phyloP scores from a whole-genome alignment of 257 asterid species.

The Salvia rosmarinus region DNA sequence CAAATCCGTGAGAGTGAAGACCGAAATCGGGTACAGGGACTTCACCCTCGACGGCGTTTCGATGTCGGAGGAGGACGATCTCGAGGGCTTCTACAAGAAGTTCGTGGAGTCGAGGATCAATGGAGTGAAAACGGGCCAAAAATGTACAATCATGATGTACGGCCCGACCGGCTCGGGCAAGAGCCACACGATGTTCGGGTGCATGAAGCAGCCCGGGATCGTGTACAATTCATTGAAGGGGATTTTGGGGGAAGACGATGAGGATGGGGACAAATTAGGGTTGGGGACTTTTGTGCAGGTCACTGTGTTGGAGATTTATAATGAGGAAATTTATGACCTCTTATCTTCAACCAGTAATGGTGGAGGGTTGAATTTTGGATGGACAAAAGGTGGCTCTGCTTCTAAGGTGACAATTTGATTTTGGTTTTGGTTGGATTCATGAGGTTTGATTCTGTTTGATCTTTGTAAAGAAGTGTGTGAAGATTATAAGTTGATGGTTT shows the following conservation, averaged over 20 bases:
- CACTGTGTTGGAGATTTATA: conserved; percentile 86
- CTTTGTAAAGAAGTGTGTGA: background rate
- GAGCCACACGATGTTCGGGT: conserved; percentile 95
- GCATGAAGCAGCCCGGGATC: conserved; percentile 72
- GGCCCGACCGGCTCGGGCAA: conserved; percentile 98
- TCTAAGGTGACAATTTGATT: conserved; percentile 56
- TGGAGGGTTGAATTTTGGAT: conserved; percentile 80
- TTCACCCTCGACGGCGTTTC: conserved; percentile 86
- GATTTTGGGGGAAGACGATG: conserved; percentile 69
- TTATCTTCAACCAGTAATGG: conserved; percentile 53
- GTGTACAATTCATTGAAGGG: conserved; percentile 81
- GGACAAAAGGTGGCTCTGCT: conserved; percentile 70
- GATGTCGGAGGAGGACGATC: conserved; percentile 72
- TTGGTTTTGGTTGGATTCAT: background rate
- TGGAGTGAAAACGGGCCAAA: conserved; percentile 79
- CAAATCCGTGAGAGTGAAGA: conserved; percentile 65
- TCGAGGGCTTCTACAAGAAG: conserved; percentile 70
- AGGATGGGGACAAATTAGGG: conserved; percentile 50
- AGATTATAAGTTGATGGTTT: background rate
- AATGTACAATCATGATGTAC: conserved; percentile 95
- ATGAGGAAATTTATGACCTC: conserved; percentile 90
- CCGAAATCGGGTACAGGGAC: conserved; percentile 83
- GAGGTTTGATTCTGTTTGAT: background rate
- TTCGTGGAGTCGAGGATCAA: conserved; percentile 76
- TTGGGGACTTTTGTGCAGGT: conserved; percentile 81